A percentile compares a stretch with the other conserved stretches of the same genome.
These are phyloP conservation scores for Cercophora newfieldiana DNA, from an alignment of 495 filamentous ascomycete genomes.

Conservation along the genomic window DNA sequence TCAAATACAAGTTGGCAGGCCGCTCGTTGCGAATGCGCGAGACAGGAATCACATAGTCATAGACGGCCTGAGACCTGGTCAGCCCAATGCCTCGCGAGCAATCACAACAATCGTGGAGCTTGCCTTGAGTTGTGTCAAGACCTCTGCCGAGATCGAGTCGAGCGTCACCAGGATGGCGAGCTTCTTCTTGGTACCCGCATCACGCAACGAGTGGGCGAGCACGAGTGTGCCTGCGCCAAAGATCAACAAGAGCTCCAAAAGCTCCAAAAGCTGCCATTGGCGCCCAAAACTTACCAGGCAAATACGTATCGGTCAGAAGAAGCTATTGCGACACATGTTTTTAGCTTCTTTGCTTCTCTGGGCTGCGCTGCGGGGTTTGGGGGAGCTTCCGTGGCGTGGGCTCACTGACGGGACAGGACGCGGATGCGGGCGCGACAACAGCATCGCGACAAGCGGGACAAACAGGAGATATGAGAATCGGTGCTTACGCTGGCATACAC, in stretches of 20 bases:
- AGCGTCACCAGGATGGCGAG: constrained; percentile 81
- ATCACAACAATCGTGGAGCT: constrained; percentile 9
- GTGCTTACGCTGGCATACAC: constrained; percentile 57
- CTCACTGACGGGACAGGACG: neutral
- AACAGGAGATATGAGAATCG: neutral
- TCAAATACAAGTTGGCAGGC: constrained; percentile 82
- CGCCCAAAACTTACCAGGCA: constrained; percentile 66
- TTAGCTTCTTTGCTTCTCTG: constrained; percentile 31
- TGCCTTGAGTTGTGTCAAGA: constrained; percentile 75
- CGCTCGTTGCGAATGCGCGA: constrained; percentile 70
- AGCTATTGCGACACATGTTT: constrained; percentile 55
- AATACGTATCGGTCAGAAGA: constrained; percentile 83
- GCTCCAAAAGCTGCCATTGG: constrained; percentile 18
- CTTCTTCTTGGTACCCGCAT: constrained; percentile 84
- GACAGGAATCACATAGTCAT: constrained; percentile 87
- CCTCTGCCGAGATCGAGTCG: constrained; percentile 68
- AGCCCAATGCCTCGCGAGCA: neutral
- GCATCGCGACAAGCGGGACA: neutral
- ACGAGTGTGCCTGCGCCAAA: constrained; percentile 74
- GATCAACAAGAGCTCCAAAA: constrained; percentile 26
- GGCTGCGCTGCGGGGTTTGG: constrained; percentile 2
- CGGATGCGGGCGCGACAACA: neutral
- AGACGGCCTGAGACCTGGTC: constrained; percentile 62
- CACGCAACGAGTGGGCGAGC: constrained; percentile 89
- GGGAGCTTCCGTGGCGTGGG: constrained; percentile 1